phyloP scores from a whole-genome alignment of 164 flowering plant genomes.

The Sedum album region DNA sequence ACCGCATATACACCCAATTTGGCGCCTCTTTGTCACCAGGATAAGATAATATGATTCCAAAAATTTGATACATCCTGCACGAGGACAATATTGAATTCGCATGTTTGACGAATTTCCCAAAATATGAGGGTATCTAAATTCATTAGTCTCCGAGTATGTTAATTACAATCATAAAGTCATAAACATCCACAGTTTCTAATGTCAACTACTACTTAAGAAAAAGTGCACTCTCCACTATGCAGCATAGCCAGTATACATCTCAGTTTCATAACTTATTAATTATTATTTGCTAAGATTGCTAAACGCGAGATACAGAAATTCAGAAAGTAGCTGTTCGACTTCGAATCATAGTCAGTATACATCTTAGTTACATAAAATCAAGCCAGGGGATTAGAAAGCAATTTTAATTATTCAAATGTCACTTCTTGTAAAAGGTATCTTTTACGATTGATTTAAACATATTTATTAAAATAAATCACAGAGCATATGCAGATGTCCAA shows the following conservation, averaged over 20 bases:
- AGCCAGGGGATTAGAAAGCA: too few species aligned
- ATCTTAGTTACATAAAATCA: neutral
- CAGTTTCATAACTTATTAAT: neutral
- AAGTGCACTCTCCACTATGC: neutral
- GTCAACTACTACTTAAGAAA: neutral
- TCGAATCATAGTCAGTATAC: neutral
- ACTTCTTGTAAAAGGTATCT: too few species aligned
- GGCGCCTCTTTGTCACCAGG: conserved; percentile 80
- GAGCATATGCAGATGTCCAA: neutral
- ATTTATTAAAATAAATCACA: too few species aligned
- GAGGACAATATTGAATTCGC: neutral
- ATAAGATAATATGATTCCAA: conserved; percentile 90
- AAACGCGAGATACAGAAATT: neutral
- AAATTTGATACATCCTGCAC: conserved; percentile 84
- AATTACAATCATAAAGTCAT: neutral
- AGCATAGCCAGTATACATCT: neutral
- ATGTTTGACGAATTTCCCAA: neutral
- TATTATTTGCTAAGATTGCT: neutral
- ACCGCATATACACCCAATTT: conserved; percentile 91
- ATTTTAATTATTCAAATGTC: too few species aligned
- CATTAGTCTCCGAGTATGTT: neutral
- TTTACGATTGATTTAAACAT: too few species aligned
- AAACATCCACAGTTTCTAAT: neutral
- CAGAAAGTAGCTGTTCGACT: neutral
- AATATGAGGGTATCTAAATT: neutral